phyloP scores from a whole-genome alignment of 805 yeast genomes.

The Candida suzukii region DNA sequence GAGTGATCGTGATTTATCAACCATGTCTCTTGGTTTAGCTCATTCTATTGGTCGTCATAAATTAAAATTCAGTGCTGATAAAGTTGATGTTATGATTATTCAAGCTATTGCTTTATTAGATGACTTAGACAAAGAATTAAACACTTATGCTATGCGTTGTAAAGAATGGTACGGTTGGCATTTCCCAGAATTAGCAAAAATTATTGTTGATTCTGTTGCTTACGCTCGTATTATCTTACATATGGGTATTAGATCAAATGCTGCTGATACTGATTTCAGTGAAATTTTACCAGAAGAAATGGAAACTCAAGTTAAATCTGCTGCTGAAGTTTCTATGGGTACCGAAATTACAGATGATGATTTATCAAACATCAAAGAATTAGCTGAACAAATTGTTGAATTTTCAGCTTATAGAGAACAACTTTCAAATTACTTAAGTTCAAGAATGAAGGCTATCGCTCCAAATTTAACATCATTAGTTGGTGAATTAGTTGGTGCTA shows the following conservation, averaged over 20 bases:
- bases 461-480: constrained; percentile 94
- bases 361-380: constrained; percentile 76
- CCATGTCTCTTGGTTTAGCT: constrained; percentile 97
- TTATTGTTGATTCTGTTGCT: constrained; percentile 91
- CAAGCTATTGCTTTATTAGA: constrained; percentile 97
- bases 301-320: constrained; percentile 86
- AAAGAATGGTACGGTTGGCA: constrained; percentile 99
- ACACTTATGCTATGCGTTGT: constrained; percentile 97
- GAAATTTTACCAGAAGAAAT: constrained; percentile 88
- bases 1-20: constrained; percentile 73
- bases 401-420: constrained; percentile 96
- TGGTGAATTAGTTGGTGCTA: constrained; percentile 97
- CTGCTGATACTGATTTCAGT: constrained; percentile 83
- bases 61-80: constrained; percentile 94
- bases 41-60: constrained; percentile 98
- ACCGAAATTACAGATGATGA: constrained; percentile 94
- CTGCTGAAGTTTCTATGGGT: constrained; percentile 99
- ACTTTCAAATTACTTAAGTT: constrained; percentile 79
- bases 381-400: constrained; percentile 95
- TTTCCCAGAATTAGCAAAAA: constrained; percentile 98
- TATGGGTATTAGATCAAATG: constrained; percentile 93
- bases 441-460: constrained; percentile 98
- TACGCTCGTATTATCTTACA: constrained; percentile 88
- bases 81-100: constrained; percentile 98
- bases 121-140: constrained; percentile 94